Base-by-base conservation (phyloP, 1,284 basidiomycete genomes). In the Ustilago sp. region DNA sequence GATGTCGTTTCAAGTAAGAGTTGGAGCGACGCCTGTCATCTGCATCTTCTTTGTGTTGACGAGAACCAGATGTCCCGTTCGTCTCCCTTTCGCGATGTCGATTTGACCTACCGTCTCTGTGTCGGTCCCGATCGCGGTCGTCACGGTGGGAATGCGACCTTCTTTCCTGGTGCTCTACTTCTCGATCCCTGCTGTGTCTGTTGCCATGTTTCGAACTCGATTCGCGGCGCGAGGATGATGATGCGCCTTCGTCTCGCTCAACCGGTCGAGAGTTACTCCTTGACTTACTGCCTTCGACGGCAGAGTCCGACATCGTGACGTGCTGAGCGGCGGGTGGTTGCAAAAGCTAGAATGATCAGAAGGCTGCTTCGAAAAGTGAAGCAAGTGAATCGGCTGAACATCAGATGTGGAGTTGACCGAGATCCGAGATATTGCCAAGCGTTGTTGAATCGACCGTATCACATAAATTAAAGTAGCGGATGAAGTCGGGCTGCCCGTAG, bases 91-190 rank as follows among this genome's bases (percentile, higher is more conserved):
- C 48, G 6, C 45, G 38, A 11, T 36, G 32, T 7, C 47, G 23
- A 8, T 38, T 50, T 17, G 59, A 59, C n/a, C 45, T 35, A 9
- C 55, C 13, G 9, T 58, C 7, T 28, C 43, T 38, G 34, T 36
- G 47, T 7, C 38, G 32, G 50, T 54, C 19, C 31, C 55, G 41
- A 39, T 65, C 48, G 3, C 45, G 34, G 7, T 52, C 43, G 0
- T 62, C 59, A 15, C 59, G 41, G 31, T 62, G 63, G 8, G 63
- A 65, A 34, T 62, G 59, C 8, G 55, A 65, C 8, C 55, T 32
- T 8, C 38, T 52, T 36, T 65, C 55, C 13, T 59, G 59, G 31
- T 41, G 63, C 19, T 58, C 48, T 32, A 8, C 59, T 15, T 59
- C 59, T 43, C 47, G 58, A 32, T 54, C 35, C 38, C 47, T 61